Conservation (phyloP, 805 yeast species). For the Suhomyces emberorum region DNA sequence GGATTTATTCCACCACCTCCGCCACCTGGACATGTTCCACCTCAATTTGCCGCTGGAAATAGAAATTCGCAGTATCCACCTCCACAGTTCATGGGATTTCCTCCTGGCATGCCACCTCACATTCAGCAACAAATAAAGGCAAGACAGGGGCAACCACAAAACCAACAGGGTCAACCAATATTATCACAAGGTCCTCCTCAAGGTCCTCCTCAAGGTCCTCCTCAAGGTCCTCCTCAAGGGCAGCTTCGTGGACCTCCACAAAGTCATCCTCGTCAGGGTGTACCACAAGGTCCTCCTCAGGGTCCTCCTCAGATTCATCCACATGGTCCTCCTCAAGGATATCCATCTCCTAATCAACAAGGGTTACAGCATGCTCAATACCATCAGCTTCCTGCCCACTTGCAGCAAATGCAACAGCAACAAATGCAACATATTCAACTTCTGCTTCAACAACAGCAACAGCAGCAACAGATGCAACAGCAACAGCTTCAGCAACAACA, state of each 20-base stretch:
- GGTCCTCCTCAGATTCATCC: neutral
- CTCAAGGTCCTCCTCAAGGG: neutral
- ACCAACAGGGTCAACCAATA: conserved; percentile 1
- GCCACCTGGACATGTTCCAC: conserved; percentile 16
- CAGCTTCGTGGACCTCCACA: neutral
- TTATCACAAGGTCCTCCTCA: neutral
- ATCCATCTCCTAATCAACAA: neutral
- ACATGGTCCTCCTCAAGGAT: neutral
- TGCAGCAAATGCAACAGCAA: conserved; percentile 1
- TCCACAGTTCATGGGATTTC: conserved; percentile 14
- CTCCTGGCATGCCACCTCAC: conserved; percentile 22
- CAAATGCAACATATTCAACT: conserved; percentile 1
- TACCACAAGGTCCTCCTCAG: neutral
- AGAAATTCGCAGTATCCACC: conserved; percentile 7
- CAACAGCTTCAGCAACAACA: neutral
- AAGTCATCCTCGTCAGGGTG: neutral
- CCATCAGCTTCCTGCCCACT: conserved; percentile 1
- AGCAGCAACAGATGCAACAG: too few species aligned
- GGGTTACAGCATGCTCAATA: neutral
- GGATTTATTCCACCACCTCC: conserved; percentile 7
- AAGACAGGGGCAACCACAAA: neutral
- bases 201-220: neutral
- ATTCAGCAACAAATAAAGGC: conserved; percentile 6
- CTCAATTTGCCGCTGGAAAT: conserved; percentile 9
- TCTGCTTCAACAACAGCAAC: conserved; percentile 2